Evolutionary conservation across 768 basidiomycete species (phyloP), one percentile per base, ranked within the genome.

Genomic region (Pilatotrama ljubarskyi): DNA sequence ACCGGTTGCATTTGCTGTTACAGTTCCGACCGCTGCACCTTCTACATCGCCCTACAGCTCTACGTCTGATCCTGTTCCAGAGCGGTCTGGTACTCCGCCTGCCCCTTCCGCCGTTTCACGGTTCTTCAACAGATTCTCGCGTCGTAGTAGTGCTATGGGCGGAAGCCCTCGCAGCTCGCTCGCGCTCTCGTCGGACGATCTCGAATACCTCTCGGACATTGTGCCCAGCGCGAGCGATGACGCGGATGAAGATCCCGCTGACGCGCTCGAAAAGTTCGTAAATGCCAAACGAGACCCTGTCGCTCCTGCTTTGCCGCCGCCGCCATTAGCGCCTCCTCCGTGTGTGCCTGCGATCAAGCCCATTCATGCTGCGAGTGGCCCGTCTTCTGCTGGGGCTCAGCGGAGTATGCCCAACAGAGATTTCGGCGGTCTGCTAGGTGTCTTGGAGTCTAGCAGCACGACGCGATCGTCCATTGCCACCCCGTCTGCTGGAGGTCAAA

Each of bases 141-240:
- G 73, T 7, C 83, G 85, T 8, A 82, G 84, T 20, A 73, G 73
- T 25, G 78, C 74, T 47, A 64, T 76, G 18, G 61, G 73, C 3
- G 58, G 76, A 48, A 79, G 65, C 53, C 73, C 75, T 32, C 77
- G 77, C 47, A 80, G 79, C 51, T 85, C 88, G 29, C 71, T 95
- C 35, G 82, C 91, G 13, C 78, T 95, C 17, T 91, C 91, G 15
- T 77, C 83, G 1, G 86, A 91, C 58, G 94, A 96, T 70, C 78
- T 96, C 26, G 88, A 92, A 64, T 95, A 90, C 69, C 78, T 96
- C 18, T 84, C 83, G 35, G 89, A 86, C 69, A 78, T 76, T 55
- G 87, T 83, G 10, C 87, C 88, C 3, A 82, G 80, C 62, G 79
- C 78, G 11, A 69, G 64, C 49, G 82, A 84, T 56, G 78, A 74